Evolutionary conservation across 2,329 filamentous ascomycete genomes (phyloP).

Genomic region (Ophiosphaerella narmari): DNA sequence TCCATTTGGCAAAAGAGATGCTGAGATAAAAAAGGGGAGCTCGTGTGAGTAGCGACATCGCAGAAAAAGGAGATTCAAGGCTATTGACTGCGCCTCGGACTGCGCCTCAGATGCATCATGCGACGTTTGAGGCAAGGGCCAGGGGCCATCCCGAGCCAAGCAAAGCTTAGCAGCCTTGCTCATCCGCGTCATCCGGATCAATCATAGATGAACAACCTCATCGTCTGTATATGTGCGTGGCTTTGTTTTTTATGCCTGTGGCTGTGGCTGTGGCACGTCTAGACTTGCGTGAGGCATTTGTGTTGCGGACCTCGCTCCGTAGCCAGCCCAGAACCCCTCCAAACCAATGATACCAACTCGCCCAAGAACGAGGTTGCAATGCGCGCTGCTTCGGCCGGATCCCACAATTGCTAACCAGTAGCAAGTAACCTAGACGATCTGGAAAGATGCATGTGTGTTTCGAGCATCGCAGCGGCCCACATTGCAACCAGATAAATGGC

Average conservation of each 20-base stretch:
- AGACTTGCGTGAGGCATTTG: not conserved
- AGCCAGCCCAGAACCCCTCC: conserved; percentile 2
- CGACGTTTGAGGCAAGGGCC: not conserved
- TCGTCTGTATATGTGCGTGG: not conserved
- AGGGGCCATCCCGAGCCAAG: conserved; percentile 8
- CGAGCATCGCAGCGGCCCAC: conserved; percentile 3
- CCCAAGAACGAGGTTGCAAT: not conserved
- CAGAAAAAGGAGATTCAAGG: too few species aligned
- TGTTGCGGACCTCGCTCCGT: conserved; percentile 1
- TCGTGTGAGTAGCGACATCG: too few species aligned
- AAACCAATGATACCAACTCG: conserved; percentile 7
- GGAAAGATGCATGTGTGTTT: not conserved
- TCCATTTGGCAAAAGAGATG: too few species aligned
- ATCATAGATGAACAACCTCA: not conserved
- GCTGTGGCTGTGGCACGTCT: too few species aligned
- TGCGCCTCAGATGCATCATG: not conserved
- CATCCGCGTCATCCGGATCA: not conserved
- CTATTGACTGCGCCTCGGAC: too few species aligned
- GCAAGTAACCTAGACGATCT: conserved; percentile 4
- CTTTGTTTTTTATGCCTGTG: too few species aligned
- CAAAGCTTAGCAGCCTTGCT: conserved; percentile 18
- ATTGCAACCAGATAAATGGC: conserved; percentile 14
- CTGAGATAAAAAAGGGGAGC: too few species aligned
- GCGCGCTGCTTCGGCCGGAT: not conserved
- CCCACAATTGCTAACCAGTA: conserved; percentile 7